phyloP scores from a whole-genome alignment of 257 asterid genomes.

The Scutellaria minor region DNA sequence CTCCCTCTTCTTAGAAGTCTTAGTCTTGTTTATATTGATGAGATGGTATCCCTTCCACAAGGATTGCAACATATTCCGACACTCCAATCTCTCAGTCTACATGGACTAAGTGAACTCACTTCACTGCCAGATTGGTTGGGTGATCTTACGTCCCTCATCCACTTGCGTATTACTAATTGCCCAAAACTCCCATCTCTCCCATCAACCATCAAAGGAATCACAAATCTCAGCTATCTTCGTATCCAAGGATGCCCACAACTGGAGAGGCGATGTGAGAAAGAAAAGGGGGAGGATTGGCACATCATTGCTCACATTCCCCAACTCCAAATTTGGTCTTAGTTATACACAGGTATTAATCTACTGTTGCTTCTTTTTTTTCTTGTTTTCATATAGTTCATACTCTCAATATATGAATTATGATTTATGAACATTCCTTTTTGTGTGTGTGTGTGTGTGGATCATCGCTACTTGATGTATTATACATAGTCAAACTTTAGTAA shows the following conservation, averaged over 20 bases:
- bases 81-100: neutral
- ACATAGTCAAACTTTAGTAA: too few species aligned
- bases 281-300: slow-evolving; percentile 41
- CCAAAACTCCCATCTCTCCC: slow-evolving; percentile 36
- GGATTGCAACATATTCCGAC: slow-evolving; percentile 11
- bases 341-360: too few species aligned
- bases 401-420: too few species aligned
- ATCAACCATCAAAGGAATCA: slow-evolving; percentile 17
- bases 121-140: slow-evolving; percentile 33
- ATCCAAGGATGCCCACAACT: slow-evolving; percentile 32
- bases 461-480: too few species aligned
- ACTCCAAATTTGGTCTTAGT: neutral
- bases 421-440: too few species aligned
- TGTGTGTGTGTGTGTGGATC: too few species aligned
- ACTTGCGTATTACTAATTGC: slow-evolving; percentile 7
- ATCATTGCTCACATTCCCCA: slow-evolving; percentile 35
- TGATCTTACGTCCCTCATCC: neutral
- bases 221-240: neutral
- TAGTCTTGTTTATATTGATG: neutral
- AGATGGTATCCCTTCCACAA: slow-evolving; percentile 25
- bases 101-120: slow-evolving; percentile 19
- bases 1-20: neutral
- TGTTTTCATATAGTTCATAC: too few species aligned
- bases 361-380: too few species aligned
- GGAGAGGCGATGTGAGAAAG: slow-evolving; percentile 36